Evolutionary conservation across 768 basidiomycete species (phyloP), one percentile per base, ranked within the genome.

Genomic region (Suillus discolor): DNA sequence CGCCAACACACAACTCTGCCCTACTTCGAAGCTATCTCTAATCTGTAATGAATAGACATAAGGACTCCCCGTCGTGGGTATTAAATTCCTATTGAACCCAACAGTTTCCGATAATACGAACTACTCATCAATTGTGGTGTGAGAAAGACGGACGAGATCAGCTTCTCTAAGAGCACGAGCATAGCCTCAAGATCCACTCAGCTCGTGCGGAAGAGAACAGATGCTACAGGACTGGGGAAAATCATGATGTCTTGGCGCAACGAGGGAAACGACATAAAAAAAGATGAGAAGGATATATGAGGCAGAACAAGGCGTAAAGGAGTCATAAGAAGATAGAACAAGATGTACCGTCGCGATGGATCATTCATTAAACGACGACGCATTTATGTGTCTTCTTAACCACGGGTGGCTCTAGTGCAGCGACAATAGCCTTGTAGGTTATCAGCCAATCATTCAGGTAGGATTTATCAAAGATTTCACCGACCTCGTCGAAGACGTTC

Each of bases 401-500:
- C 69, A 97, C 90, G 71, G 97, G 97, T 61, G 97, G 97, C 77
- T 99, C 97, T 69, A 99, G 89, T 13, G 97, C 97, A 72, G 97
- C 97, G 66, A 99, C 97, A 74, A 99, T 99, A 62, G 97, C 97
- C 96, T 96, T 76, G 47, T 66, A 38, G 67, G 34, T 59, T 67
- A 71, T 65, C 25, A 59, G 20, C 54, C 36, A 68, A 12, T 7
- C 55, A 65, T 16, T 38, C 45, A 7, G 28, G 51, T 42, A 12
- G 18, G 44, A 61, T 60, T 60, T 61, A 34, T 38, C 54, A 53
- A 62, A 62, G 57, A 5, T 25, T 25, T 64, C 11, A 83, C 91
- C 76, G 78, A 94, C 96, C 91, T 99, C 97, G 78, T 99, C 97
- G 77, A 99, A 99, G 68, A 99, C 97, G 79, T 99, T 99, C 92